These are phyloP conservation scores for Suillus variegatus DNA, from an alignment of 768 basidiomycete genomes.

Conservation along the genomic window DNA sequence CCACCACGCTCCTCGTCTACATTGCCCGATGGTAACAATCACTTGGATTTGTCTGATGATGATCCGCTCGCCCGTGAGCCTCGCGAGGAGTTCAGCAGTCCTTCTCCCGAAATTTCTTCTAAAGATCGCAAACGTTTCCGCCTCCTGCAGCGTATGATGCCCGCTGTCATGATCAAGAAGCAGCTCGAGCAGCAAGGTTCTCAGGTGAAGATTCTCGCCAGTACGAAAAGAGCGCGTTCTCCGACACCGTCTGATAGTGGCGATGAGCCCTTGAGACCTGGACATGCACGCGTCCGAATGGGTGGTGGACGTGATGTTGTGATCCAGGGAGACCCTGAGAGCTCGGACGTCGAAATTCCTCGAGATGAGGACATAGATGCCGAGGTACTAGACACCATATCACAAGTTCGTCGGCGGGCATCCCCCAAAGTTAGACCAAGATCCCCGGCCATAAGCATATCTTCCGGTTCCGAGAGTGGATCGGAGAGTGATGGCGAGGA, in stretches of 20 bases:
- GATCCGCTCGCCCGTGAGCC: not conserved
- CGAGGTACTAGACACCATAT: constrained; percentile 9
- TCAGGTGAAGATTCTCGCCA: not conserved
- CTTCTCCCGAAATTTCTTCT: constrained; percentile 20
- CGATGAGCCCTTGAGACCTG: constrained; percentile 48
- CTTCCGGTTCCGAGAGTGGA: constrained; percentile 13
- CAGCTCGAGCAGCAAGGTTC: constrained; percentile 21
- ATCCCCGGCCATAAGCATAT: constrained; percentile 10
- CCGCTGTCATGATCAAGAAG: constrained; percentile 49
- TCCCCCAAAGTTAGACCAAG: constrained; percentile 4
- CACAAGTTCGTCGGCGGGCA: constrained; percentile 11
- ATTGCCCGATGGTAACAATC: constrained; percentile 1
- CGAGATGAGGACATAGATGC: constrained; percentile 9
- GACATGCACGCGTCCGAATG: constrained; percentile 48
- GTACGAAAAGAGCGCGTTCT: constrained; percentile 6
- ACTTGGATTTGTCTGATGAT: constrained; percentile 14
- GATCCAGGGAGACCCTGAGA: constrained; percentile 66
- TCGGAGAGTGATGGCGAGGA: constrained; percentile 30
- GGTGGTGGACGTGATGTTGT: constrained; percentile 37
- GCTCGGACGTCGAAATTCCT: constrained; percentile 41
- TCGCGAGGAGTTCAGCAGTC: constrained; percentile 14
- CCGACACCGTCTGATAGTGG: constrained; percentile 28
- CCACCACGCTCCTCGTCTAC: constrained; percentile 12
- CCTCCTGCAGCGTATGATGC: constrained; percentile 52
- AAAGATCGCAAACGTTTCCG: constrained; percentile 39